Percentiles rank a stretch among this genome's conserved stretches.
Evolutionary conservation across 129 eudicot species (phyloP).

Genomic region (Mikania micrantha): DNA sequence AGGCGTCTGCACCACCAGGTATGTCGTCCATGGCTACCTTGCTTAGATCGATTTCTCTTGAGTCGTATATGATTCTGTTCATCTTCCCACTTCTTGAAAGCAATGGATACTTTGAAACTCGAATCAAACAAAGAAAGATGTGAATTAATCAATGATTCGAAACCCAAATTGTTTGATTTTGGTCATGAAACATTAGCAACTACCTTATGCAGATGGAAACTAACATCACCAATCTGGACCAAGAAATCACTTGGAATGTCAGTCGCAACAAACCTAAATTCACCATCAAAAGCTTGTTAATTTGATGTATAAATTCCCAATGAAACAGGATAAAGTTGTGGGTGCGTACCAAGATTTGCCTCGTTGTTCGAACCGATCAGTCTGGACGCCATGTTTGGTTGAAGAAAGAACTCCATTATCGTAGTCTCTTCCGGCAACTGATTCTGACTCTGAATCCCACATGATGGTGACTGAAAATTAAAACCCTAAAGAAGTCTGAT

Average conservation of each 20-base stretch:
- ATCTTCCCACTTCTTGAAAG: not conserved
- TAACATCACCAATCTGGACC: not conserved
- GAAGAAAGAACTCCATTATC: not conserved
- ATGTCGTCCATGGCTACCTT: not conserved
- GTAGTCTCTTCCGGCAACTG: not conserved
- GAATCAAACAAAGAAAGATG: too few species aligned
- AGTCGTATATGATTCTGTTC: not conserved
- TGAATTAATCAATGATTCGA: not conserved
- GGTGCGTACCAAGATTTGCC: not conserved
- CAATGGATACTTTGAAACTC: not conserved
- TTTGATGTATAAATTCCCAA: too few species aligned
- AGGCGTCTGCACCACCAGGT: not conserved
- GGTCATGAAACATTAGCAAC: not conserved
- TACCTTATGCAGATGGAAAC: not conserved
- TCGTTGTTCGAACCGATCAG: not conserved
- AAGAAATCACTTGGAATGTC: not conserved
- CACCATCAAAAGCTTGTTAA: not conserved
- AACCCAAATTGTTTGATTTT: not conserved
- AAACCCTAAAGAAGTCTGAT: not conserved
- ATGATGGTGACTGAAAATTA: not conserved
- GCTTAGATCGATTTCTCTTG: not conserved
- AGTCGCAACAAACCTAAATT: not conserved
- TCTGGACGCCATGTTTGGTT: not conserved
- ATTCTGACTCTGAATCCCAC: not conserved
- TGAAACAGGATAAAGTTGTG: too few species aligned